A percentile compares a stretch with the other conserved stretches of the same genome.
These are phyloP conservation scores for Hemerocallis citrina DNA, from an alignment of 106 monocot species.

Conservation along the genomic window DNA sequence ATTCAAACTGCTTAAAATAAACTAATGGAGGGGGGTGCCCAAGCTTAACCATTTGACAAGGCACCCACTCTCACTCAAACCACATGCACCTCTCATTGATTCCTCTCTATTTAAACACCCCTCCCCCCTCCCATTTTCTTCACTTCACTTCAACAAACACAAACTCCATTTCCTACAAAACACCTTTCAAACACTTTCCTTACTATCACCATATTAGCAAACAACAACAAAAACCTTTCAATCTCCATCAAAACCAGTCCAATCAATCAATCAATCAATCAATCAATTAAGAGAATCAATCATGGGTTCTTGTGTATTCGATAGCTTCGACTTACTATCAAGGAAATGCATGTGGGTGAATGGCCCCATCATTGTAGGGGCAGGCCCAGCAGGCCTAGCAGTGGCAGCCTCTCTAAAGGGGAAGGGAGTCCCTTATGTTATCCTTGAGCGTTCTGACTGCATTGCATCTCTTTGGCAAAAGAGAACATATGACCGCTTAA, in stretches of 20 bases:
- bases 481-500: slow-evolving; percentile 31
- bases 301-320: background rate
- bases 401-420: slow-evolving; percentile 24
- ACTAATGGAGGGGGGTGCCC: slow-evolving; percentile 1
- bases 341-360: slow-evolving; percentile 30
- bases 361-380: slow-evolving; percentile 38
- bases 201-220: background rate
- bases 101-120: slow-evolving; percentile 3
- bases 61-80: background rate
- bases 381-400: slow-evolving; percentile 42
- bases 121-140: slow-evolving; percentile 3
- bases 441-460: slow-evolving; percentile 38
- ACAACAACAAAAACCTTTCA: background rate
- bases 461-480: slow-evolving; percentile 43
- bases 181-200: background rate
- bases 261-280: background rate
- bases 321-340: slow-evolving; percentile 15
- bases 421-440: slow-evolving; percentile 24
- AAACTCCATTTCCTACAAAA: background rate
- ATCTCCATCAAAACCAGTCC: background rate
- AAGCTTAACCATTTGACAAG: slow-evolving; percentile 3
- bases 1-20: slow-evolving; percentile 4
- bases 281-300: background rate
- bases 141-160: background rate
- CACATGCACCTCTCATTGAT: background rate